Evolutionary conservation across 805 yeast genomes (phyloP).

Genomic region (Yarrowia hollandica): DNA sequence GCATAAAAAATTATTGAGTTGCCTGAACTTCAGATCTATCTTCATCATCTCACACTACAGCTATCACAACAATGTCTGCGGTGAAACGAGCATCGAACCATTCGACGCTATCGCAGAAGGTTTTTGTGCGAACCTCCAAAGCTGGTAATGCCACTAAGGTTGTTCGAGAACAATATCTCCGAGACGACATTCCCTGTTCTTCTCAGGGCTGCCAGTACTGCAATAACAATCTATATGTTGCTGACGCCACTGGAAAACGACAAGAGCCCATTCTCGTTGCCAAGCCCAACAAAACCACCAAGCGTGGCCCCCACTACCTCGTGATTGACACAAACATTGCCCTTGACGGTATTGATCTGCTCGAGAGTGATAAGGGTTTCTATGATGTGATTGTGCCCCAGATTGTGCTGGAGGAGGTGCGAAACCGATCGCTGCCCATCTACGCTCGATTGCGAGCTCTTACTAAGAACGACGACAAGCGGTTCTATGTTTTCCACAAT

Average conservation of each 20-base stretch:
- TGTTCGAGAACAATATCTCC: conserved; percentile 89
- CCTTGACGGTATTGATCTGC: conserved; percentile 81
- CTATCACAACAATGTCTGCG: conserved; percentile 24
- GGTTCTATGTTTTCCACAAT: conserved; percentile 90
- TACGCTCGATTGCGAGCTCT: conserved; percentile 80
- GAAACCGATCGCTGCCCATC: conserved; percentile 82
- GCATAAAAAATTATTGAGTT: conserved; percentile 22
- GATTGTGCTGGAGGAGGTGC: conserved; percentile 89
- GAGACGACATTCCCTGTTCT: conserved; percentile 90
- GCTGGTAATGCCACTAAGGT: conserved; percentile 88
- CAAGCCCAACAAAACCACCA: conserved; percentile 50
- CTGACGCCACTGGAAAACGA: conserved; percentile 68
- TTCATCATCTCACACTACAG: not conserved
- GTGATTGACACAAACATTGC: conserved; percentile 87
- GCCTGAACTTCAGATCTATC: conserved; percentile 1
- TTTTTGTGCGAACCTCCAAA: conserved; percentile 79
- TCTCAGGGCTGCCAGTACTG: conserved; percentile 71
- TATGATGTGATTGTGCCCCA: conserved; percentile 94
- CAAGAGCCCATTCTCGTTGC: conserved; percentile 66
- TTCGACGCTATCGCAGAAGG: conserved; percentile 50
- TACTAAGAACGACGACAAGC: conserved; percentile 68
- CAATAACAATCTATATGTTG: conserved; percentile 48
- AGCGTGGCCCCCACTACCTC: conserved; percentile 72
- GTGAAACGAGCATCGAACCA: conserved; percentile 29
- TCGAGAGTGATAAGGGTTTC: conserved; percentile 75